Evolutionary conservation across 1,284 basidiomycete genomes (phyloP).

Genomic region (Rhodotorula sp.): DNA sequence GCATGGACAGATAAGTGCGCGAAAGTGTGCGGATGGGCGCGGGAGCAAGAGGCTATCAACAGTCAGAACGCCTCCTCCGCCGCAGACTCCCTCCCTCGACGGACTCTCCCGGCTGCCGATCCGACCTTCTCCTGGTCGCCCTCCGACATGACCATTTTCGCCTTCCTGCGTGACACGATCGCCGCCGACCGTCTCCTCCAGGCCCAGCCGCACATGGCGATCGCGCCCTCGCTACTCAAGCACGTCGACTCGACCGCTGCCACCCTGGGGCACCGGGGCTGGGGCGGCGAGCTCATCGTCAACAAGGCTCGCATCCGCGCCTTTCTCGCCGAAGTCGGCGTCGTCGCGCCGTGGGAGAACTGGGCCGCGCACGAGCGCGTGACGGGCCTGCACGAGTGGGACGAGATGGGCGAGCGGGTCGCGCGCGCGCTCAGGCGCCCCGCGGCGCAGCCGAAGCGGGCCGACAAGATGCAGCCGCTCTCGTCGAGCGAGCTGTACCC

Average conservation of each 20-base stretch:
- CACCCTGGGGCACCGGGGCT: constrained; percentile 46
- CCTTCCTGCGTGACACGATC: constrained; percentile 65
- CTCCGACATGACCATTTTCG: constrained; percentile 66
- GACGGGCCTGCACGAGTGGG: constrained; percentile 19
- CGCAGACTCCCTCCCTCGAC: constrained; percentile 38
- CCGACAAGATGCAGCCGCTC: background rate
- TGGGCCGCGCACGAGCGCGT: constrained; percentile 27
- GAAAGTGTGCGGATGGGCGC: constrained; percentile 45
- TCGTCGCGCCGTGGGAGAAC: constrained; percentile 32
- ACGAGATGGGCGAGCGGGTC: background rate
- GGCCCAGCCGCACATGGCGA: constrained; percentile 61
- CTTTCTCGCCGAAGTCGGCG: constrained; percentile 31
- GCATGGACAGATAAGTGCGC: constrained; percentile 64
- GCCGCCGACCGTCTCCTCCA: constrained; percentile 65
- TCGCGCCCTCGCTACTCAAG: constrained; percentile 66
- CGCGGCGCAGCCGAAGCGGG: constrained; percentile 11
- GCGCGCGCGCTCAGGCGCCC: constrained; percentile 28
- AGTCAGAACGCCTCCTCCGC: background rate
- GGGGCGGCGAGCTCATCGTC: constrained; percentile 47
- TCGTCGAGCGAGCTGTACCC: constrained; percentile 32
- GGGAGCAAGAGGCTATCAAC: background rate
- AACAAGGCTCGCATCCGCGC: constrained; percentile 43
- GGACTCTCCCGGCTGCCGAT: constrained; percentile 43
- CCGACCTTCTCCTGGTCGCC: constrained; percentile 56
- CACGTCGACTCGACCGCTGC: constrained; percentile 43